Percentiles rank a stretch among this genome's conserved stretches.
Evolutionary conservation across 106 monocot genomes (phyloP).

Genomic region (Chionographis japonica): DNA sequence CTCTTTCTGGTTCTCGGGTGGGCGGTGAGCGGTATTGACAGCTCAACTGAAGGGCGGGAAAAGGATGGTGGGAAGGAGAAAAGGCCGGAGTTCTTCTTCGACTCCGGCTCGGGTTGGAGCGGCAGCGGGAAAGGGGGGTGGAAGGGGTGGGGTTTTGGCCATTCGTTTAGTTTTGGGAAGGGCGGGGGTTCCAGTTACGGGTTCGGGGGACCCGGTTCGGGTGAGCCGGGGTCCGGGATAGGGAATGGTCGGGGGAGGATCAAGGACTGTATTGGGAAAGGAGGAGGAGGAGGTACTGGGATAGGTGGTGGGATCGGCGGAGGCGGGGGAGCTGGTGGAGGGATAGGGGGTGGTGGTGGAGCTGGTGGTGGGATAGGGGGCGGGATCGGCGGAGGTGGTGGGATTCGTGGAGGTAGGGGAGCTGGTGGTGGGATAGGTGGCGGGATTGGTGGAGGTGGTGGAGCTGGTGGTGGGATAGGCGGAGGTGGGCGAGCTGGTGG

Average conservation of each 20-base stretch:
- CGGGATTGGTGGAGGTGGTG: constrained; percentile 2
- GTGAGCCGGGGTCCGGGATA: background rate
- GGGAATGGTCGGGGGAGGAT: background rate
- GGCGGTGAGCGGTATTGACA: no score
- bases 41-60: no score
- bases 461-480: constrained; percentile 7
- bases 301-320: background rate
- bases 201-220: no score
- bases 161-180: no score
- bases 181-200: no score
- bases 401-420: constrained; percentile 1
- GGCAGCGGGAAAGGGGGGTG: no score
- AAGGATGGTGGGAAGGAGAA: no score
- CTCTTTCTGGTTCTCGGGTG: no score
- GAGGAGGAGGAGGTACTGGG: constrained; percentile 7
- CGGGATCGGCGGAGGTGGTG: constrained; percentile 9
- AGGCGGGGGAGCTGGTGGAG: constrained; percentile 13
- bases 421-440: constrained; percentile 3
- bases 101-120: no score
- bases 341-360: constrained; percentile 4
- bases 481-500: constrained; percentile 7
- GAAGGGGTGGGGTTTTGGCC: no score
- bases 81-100: no score
- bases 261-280: background rate
- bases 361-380: constrained; percentile 14